Percentiles rank a stretch among this genome's conserved stretches.
Evolutionary conservation across 148 eudicot genomes (phyloP).

Genomic region (Fagopyrum homotropicum): DNA sequence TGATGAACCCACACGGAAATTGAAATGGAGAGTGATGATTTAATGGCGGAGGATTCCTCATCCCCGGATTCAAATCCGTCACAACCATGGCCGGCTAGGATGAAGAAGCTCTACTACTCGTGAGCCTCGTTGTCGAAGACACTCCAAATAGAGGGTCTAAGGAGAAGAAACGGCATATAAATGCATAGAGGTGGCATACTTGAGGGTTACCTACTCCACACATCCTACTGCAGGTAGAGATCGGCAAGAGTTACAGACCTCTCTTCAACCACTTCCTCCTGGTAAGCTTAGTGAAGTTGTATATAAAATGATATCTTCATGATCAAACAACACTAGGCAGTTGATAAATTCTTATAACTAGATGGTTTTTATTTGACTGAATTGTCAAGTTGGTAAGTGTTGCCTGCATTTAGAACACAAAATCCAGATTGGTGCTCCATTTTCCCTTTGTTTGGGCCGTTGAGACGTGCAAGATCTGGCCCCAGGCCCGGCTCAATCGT

Average conservation of each 20-base stretch:
- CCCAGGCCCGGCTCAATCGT: too few species aligned
- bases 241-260: slow-evolving; percentile 62
- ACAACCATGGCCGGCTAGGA: slow-evolving; percentile 94
- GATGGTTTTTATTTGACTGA: background rate
- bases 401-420: too few species aligned
- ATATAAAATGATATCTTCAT: background rate
- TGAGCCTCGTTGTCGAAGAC: slow-evolving; percentile 65
- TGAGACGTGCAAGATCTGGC: too few species aligned
- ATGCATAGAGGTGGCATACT: slow-evolving; percentile 79
- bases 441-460: too few species aligned
- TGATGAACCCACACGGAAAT: too few species aligned
- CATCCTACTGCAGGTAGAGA: slow-evolving; percentile 60
- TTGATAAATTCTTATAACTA: background rate
- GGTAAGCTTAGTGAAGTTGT: slow-evolving; percentile 33
- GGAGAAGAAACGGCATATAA: slow-evolving; percentile 77
- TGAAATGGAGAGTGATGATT: too few species aligned
- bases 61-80: slow-evolving; percentile 73
- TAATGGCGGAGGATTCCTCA: slow-evolving; percentile 37
- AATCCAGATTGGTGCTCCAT: too few species aligned
- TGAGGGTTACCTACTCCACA: slow-evolving; percentile 73
- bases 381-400: too few species aligned
- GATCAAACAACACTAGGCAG: background rate
- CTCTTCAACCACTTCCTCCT: slow-evolving; percentile 64
- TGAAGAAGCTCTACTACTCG: slow-evolving; percentile 65
- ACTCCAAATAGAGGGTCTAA: slow-evolving; percentile 55